Base-by-base conservation (phyloP, 1,139 yeast species). In the Debaryomyces sp. region DNA sequence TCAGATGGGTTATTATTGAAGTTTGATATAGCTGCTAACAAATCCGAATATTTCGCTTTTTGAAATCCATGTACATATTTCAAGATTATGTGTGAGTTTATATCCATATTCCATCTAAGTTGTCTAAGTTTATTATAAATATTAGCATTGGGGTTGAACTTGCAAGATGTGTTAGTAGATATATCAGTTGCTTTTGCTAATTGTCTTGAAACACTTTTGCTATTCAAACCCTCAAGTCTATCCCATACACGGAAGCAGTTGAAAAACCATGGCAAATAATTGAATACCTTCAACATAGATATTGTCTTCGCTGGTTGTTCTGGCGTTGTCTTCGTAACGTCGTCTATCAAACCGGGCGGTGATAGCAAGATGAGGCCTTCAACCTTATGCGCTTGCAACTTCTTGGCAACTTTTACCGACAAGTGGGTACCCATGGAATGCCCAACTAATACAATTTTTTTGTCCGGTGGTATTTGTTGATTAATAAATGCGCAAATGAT, bases 371-470 rank as follows among this genome's bases (percentile, higher is more conserved):
- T 66, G 46, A 76, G 57, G 0, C 80, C 79, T 60, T 74, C 85
- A 4, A 74, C 82, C 48, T 60, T 71, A 38, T 50, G 58, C 4
- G 60, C 51, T 0, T 78, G 77, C 6, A 84, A 66, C 45, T 61
- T 66, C 44, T 68, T 64, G 3, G 82, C 80, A 10, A 85, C 66
- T 55, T 78, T 75, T 5, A 78, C 68, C 4, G 82, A 70, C 33
- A 87, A 59, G 50, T 79, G 81, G 1, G 88, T 75, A 2, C 95
- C 95, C 89, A 87, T 85, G 1, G 94, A 87, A 63, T 87, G 95
- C 9, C 89, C 88, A 5, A 88, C 67, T 27, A 87, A 58, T 1
- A 87, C 77, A 12, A 86, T 64, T 44, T 75, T 80, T 51, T 74
- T 75, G 38, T 80, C 63, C 2, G 62, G 59, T 0, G 80, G 77